Evolutionary conservation across 768 basidiomycete species (phyloP), one percentile per base, ranked within the genome.

Genomic region (Rhizopogon salebrosus): DNA sequence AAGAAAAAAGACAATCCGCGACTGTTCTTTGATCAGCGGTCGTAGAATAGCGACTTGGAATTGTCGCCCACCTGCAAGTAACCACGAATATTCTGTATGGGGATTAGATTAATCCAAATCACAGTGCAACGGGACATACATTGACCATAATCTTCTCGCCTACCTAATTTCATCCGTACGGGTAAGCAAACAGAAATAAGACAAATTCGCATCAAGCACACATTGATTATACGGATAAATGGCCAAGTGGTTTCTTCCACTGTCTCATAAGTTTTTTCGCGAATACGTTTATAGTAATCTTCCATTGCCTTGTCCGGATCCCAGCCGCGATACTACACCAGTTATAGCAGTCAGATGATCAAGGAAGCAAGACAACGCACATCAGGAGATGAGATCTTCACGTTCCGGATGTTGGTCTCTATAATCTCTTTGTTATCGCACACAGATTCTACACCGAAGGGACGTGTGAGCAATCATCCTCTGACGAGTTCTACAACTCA

Each of bases 351-450:
- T 8, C 9, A 36, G 14, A 22, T 22, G 23, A 38, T 18, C 40
- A 31, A 39, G 31, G 23, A 26, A 14, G 18, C 40, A 42, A 24
- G 8, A 39, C 41, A 18, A 77, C 90, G 38, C 62, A 94, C 95
- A 68, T 99, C 95, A 3, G 95, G 97, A 13, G 95, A 98, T 7
- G 95, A 97, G 45, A 99, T 91, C 79, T 99, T 98, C 71, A 98
- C 95, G 57, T 83, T 92, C 41, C 97, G 82, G 49, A 97, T 98
- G 64, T 99, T 99, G 2, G 80, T 83, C 60, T 95, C 87, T 56
- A 99, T 94, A 51, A 98, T 87, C 55, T 95, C 91, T 54, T 87
- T 82, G 61, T 94, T 87, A 64, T 94, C 91, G 65, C 97, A 98
- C 14, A 91, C 63, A 18, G 89, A 89, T 69, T 99, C 95, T 98